Evolutionary conservation across 1,284 basidiomycete genomes (phyloP), one percentile per base, ranked within the genome.

Genomic region (Melanopsichium pennsylvanicum): DNA sequence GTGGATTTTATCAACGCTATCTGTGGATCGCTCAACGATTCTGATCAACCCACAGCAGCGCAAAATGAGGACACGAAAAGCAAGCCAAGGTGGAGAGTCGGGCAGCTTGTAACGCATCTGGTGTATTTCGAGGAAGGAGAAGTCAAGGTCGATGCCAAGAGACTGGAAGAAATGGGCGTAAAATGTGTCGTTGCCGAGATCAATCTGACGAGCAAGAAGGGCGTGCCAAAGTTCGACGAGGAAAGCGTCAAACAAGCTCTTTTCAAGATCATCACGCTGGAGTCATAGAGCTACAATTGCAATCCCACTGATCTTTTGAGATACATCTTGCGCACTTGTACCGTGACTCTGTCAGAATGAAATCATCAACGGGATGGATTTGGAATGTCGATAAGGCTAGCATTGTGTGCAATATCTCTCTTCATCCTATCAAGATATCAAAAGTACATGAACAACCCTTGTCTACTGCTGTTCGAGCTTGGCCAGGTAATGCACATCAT

Each of bases 1-100:
- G 83, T 87, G 12, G 92, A 96, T 81, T 96, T 95, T 77, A 86
- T 96, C 63, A 83, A 89, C 32, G 87, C 89, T 2, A 90, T 95
- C 56, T 84, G 84, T 4, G 82, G 84, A 27, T 90, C 89, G 16
- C 83, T 95, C 25, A 91, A 92, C 74, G 83, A 51, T 10, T 36
- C 32, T 36, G 58, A 72, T 36, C 41, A 57, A 3, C 68, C 45
- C 8, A 59, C 42, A 11, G 27, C n/a, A n/a, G n/a, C n/a, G n/a
- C n/a, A n/a, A n/a, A n/a, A n/a, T 9, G 36, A 33, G 29, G 33
- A 23, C 29, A 13, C 8, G 13, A 31, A 26, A 25, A 21, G 33
- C 34, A 49, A 13, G 27, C 13, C 27, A 41, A 18, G 32, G 44
- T 7, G 80, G 73, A 62, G 52, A 61, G 35, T 58, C 79, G 2